Evolutionary conservation across 192 early-diverging fungal genomes (phyloP).

Genomic region (Backusella mclennaniae): DNA sequence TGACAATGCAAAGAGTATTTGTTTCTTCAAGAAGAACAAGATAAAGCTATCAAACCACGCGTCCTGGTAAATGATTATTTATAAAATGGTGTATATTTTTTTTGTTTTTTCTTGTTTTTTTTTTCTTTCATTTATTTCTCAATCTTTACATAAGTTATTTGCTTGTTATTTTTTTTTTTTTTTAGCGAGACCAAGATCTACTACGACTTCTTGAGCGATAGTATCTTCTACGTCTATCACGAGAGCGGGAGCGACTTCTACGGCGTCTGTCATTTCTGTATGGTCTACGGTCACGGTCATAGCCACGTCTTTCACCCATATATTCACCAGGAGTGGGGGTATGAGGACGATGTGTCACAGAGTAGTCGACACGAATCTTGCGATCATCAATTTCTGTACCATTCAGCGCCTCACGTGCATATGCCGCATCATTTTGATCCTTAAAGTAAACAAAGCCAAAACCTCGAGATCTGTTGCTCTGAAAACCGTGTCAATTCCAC

Average conservation of each 20-base stretch:
- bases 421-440: constrained; percentile 44
- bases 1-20: not conserved
- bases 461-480: constrained; percentile 62
- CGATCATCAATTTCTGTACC: constrained; percentile 64
- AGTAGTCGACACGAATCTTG: constrained; percentile 59
- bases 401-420: constrained; percentile 58
- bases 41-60: not conserved
- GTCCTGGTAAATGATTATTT: not conserved
- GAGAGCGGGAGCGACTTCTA: constrained; percentile 38
- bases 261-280: constrained; percentile 10
- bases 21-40: not conserved
- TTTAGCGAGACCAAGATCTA: constrained; percentile 37
- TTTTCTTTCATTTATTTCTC: not conserved
- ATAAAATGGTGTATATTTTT: not conserved
- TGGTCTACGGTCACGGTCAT: constrained; percentile 40
- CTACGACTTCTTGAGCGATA: constrained; percentile 34
- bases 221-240: constrained; percentile 32
- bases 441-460: constrained; percentile 70
- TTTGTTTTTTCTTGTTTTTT: not conserved
- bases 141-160: constrained; percentile 4
- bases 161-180: not conserved
- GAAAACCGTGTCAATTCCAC: constrained; percentile 7
- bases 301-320: constrained; percentile 56
- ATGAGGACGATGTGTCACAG: constrained; percentile 59
- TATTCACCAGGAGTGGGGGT: constrained; percentile 73